A percentile compares a stretch with the other conserved stretches of the same genome.
phyloP scores from a whole-genome alignment of 2,329 filamentous ascomycete species.

The Byssoonygena ceratinophila region DNA sequence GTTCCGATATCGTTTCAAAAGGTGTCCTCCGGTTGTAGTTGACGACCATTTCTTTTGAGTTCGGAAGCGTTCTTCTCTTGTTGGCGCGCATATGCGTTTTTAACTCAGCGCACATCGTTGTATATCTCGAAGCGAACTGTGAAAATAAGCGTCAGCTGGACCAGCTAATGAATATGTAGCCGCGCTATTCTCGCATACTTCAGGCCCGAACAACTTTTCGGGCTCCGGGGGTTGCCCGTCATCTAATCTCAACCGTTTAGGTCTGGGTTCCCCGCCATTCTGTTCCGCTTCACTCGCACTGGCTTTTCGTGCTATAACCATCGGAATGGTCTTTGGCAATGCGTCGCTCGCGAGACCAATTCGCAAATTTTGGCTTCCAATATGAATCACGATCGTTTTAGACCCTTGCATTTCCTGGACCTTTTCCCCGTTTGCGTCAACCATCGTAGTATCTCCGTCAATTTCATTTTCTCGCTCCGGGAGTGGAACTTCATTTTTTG shows the following conservation, averaged over 20 bases:
- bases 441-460: conserved; percentile 48
- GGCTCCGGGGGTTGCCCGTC: conserved; percentile 42
- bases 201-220: conserved; percentile 80
- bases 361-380: conserved; percentile 87
- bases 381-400: conserved; percentile 88
- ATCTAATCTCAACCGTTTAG: conserved; percentile 52
- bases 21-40: conserved; percentile 84
- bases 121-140: conserved; percentile 56
- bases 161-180: background rate
- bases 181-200: conserved; percentile 44
- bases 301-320: conserved; percentile 76
- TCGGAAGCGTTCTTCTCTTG: conserved; percentile 91
- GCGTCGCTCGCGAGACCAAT: conserved; percentile 95
- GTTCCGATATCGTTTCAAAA: conserved; percentile 78
- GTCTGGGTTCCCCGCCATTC: conserved; percentile 65
- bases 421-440: conserved; percentile 45
- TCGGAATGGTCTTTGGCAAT: conserved; percentile 84
- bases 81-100: conserved; percentile 85
- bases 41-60: conserved; percentile 87
- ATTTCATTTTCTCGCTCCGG: conserved; percentile 36
- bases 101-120: conserved; percentile 72
- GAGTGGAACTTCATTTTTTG: conserved; percentile 54
- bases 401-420: conserved; percentile 59
- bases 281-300: conserved; percentile 73
- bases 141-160: background rate